Base-by-base conservation (phyloP, 2,329 filamentous ascomycete genomes). In the Aureobasidium sp. region DNA sequence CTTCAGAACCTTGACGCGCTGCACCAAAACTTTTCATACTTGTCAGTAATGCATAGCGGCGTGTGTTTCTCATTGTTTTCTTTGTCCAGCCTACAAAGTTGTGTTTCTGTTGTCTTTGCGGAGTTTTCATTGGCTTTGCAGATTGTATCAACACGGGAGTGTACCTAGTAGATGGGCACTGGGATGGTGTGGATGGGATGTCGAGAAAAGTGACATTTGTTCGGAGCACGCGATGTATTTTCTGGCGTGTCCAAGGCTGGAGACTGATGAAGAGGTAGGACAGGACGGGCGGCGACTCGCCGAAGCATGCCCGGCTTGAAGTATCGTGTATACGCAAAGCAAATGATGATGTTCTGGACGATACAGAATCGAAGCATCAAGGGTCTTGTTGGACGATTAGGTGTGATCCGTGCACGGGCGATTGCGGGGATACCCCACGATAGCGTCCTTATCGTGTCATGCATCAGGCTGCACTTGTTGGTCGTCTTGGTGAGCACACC, bases 31-130 rank as follows among this genome's bases (percentile, higher is more conserved):
- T 34, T 34, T 25, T 19, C 27, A 51, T 27, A 51, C 47, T 44
- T 53, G 39, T 53, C 39, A 53, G 39, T 53, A 45, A 53, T 53
- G 51, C 51, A 53, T 53, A 53, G 51, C 51, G 51, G 51, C 38
- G 34, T 30, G 51, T 51, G 48, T 51, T 51, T 51, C 25, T 37
- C 27, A 37, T 53, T 53, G 29, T 17, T 42, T 53, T 53, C 37
- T 19, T 39, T 40, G 22, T 34, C 25, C 27, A 27, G 32, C 27
- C 37, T 40, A 27, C 25, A 35, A 25, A 37, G 27, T 27, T 40
- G 37, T 51, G 48, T 41, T 51, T 51, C 35, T 51, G 48, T 51
- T 51, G 37, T 41, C 34, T 51, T 51, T 51, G 48, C 48, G 48
- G 48, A 51, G 48, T 51, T 51, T 17, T 22, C 7, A 24, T 25